These are phyloP conservation scores for Debaryomyces hansenii DNA, from an alignment of 805 yeast species.

Conservation along the genomic window DNA sequence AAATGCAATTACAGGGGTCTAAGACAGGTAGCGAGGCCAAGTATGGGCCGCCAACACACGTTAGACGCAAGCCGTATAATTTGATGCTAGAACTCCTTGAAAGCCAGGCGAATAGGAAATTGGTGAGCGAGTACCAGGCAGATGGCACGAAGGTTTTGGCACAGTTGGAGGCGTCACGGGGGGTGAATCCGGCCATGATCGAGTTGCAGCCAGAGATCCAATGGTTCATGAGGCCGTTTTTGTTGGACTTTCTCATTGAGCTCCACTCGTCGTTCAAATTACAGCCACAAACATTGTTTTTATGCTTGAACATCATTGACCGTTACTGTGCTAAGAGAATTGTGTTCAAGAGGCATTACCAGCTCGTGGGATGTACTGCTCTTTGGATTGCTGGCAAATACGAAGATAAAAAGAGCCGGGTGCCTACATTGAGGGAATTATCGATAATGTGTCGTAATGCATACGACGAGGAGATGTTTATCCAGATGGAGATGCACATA, in stretches of 20 bases:
- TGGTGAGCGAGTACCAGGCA: conserved; percentile 42
- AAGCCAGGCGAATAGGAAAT: conserved; percentile 41
- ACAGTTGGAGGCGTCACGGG: conserved; percentile 36
- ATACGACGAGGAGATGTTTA: conserved; percentile 53
- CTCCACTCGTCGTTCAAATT: conserved; percentile 41
- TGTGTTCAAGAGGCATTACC: conserved; percentile 48
- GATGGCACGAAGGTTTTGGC: conserved; percentile 41
- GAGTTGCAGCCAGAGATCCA: conserved; percentile 48
- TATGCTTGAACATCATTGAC: conserved; percentile 45
- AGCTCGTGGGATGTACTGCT: conserved; percentile 48
- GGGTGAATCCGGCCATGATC: conserved; percentile 53
- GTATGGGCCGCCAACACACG: conserved; percentile 29
- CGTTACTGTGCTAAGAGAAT: conserved; percentile 47
- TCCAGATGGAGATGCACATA: conserved; percentile 65
- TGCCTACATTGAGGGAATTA: conserved; percentile 55
- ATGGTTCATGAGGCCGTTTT: conserved; percentile 49
- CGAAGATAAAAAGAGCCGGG: conserved; percentile 60
- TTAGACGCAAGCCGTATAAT: conserved; percentile 37
- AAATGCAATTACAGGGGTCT: conserved; percentile 1
- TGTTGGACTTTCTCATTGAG: conserved; percentile 44
- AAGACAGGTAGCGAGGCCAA: conserved; percentile 5
- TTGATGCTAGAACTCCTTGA: conserved; percentile 48
- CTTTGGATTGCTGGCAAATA: conserved; percentile 51
- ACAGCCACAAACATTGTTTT: conserved; percentile 44
- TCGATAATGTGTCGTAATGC: conserved; percentile 58